These are phyloP conservation scores for Salix exigua DNA, from an alignment of 345 rosid genomes.

Conservation along the genomic window DNA sequence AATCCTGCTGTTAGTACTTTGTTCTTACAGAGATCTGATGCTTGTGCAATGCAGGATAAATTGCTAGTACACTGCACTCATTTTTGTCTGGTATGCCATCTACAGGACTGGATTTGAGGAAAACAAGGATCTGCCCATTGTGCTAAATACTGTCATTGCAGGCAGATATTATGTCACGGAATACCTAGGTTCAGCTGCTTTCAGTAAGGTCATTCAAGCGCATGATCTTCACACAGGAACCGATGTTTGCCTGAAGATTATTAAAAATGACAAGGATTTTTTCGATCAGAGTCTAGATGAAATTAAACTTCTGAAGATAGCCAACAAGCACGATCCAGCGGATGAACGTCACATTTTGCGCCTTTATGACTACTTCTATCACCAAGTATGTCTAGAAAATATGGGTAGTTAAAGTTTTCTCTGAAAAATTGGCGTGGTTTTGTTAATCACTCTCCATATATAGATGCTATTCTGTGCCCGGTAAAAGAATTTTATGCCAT, in stretches of 20 bases:
- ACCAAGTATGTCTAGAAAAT: slow-evolving; percentile 46
- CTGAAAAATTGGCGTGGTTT: neutral
- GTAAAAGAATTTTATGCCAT: neutral
- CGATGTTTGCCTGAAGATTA: slow-evolving; percentile 89
- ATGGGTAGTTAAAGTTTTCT: neutral
- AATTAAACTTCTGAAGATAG: slow-evolving; percentile 85
- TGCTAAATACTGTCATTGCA: slow-evolving; percentile 62
- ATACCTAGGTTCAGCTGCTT: slow-evolving; percentile 93
- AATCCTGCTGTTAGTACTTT: slow-evolving; percentile 1
- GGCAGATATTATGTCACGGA: slow-evolving; percentile 87
- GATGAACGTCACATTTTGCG: slow-evolving; percentile 83
- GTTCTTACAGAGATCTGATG: slow-evolving; percentile 11
- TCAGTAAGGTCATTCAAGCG: slow-evolving; percentile 90
- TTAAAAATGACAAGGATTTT: slow-evolving; percentile 95
- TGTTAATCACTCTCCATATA: neutral
- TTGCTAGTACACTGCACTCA: slow-evolving; percentile 16
- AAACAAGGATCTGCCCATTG: slow-evolving; percentile 72
- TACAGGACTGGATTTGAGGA: slow-evolving; percentile 97
- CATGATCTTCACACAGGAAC: slow-evolving; percentile 68
- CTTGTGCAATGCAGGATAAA: slow-evolving; percentile 11
- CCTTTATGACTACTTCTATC: slow-evolving; percentile 92
- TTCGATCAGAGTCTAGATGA: slow-evolving; percentile 98
- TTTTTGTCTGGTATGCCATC: slow-evolving; percentile 14
- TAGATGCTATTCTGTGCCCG: neutral
- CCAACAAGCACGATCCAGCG: slow-evolving; percentile 80